phyloP scores from a whole-genome alignment of 148 eudicot species.

The Rhododendron henanense region DNA sequence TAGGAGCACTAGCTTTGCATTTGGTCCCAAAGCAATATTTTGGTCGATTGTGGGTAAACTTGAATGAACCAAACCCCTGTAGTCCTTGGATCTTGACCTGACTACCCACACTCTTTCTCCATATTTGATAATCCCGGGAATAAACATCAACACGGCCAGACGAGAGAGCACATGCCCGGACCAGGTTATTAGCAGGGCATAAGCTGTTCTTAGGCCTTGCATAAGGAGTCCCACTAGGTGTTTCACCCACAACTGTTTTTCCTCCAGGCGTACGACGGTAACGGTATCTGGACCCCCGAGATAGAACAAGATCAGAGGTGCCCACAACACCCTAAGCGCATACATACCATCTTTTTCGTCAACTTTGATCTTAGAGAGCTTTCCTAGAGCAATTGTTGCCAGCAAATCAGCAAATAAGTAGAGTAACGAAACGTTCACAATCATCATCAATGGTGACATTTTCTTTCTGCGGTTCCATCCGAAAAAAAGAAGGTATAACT shows the following conservation, averaged over 20 bases:
- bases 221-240: background rate
- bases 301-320: conserved; percentile 4
- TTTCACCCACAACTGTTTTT: conserved; percentile 1
- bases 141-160: background rate
- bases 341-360: too few relatives aligned
- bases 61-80: background rate
- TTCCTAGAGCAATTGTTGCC: conserved; percentile 12
- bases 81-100: background rate
- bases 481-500: background rate
- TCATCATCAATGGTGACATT: background rate
- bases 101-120: background rate
- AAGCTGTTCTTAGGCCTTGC: background rate
- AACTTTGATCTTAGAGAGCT: conserved; percentile 7
- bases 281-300: conserved; percentile 7
- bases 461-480: background rate
- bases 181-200: background rate
- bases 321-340: conserved; percentile 6
- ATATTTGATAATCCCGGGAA: background rate
- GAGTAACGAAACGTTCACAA: background rate
- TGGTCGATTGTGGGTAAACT: background rate
- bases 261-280: background rate
- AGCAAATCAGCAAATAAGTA: conserved; percentile 5
- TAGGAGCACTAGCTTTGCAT: background rate
- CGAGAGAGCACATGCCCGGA: background rate
- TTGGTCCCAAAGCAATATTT: background rate